Percentiles rank a stretch among this genome's conserved stretches.
Conservation (phyloP, 2,329 filamentous ascomycete genomes). For the Purpureocillium lavendulum region DNA sequence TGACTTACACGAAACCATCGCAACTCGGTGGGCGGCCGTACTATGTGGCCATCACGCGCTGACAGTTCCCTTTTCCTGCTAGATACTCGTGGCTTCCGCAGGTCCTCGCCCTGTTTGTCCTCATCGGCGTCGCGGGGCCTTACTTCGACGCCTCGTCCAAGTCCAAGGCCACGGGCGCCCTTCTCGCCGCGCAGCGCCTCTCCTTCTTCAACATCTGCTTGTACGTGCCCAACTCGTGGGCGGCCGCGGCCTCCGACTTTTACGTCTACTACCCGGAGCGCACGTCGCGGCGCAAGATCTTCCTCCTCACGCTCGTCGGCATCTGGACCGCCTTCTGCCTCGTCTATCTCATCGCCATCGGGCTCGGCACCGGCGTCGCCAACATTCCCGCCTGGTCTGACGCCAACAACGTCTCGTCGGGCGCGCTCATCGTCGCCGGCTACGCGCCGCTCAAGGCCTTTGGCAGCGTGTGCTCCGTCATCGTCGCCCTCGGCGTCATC, state of each 20-base stretch:
- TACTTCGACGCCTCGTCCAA: conserved; percentile 55
- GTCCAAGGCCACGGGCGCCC: conserved; percentile 53
- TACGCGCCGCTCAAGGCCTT: conserved; percentile 44
- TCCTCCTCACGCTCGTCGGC: conserved; percentile 60
- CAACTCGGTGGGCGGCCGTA: too few species aligned
- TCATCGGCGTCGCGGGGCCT: conserved; percentile 57
- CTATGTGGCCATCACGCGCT: too few species aligned
- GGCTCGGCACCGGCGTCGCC: conserved; percentile 42
- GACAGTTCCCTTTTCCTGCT: too few species aligned
- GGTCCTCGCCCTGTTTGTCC: conserved; percentile 65
- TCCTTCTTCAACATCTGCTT: conserved; percentile 65
- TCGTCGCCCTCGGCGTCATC: conserved; percentile 45
- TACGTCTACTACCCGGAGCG: conserved; percentile 66
- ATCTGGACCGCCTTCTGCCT: conserved; percentile 54
- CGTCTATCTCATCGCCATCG: conserved; percentile 54
- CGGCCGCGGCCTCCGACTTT: conserved; percentile 68
- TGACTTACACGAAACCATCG: too few species aligned
- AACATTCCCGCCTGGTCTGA: conserved; percentile 40
- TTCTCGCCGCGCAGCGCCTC: conserved; percentile 48
- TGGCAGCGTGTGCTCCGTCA: conserved; percentile 46
- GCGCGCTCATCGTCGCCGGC: conserved; percentile 49
- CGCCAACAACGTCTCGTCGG: conserved; percentile 42
- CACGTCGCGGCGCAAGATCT: conserved; percentile 53
- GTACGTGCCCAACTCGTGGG: conserved; percentile 48
- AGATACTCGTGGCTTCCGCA: conserved; percentile 48